Conservation (phyloP, 75 land plant species). For the Larix kaempferi region DNA sequence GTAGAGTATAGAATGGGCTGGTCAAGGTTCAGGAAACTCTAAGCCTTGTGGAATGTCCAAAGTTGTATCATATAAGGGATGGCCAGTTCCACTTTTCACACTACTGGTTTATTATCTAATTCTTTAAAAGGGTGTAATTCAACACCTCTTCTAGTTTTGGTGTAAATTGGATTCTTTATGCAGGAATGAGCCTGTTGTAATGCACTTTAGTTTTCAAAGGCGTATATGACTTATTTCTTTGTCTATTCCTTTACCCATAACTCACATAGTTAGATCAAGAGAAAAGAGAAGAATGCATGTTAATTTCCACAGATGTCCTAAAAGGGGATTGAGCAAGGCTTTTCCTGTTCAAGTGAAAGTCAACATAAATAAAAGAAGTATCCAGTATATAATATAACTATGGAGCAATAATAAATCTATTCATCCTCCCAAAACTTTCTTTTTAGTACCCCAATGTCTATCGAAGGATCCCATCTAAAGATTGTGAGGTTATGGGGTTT, state of each 20-base stretch:
- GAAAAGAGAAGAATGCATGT: background rate
- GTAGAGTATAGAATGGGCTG: slow-evolving; percentile 9
- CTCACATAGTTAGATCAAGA: background rate
- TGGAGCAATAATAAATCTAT: background rate
- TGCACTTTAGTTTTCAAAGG: background rate
- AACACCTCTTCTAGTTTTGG: slow-evolving; percentile 6
- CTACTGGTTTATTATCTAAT: slow-evolving; percentile 6
- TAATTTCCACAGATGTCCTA: background rate
- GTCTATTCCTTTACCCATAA: background rate
- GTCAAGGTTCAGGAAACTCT: background rate
- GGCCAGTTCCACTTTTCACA: slow-evolving; percentile 6
- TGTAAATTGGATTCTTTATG: slow-evolving; percentile 8
- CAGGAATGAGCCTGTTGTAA: background rate
- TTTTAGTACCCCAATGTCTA: too few relatives aligned
- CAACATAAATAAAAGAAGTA: background rate
- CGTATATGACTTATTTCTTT: background rate
- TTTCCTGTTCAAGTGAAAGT: background rate
- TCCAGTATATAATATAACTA: background rate
- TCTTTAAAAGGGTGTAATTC: slow-evolving; percentile 5
- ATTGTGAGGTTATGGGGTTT: background rate
- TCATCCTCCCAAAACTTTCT: too few relatives aligned
- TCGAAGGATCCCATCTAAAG: background rate
- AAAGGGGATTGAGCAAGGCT: too few relatives aligned
- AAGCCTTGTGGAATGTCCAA: slow-evolving; percentile 4
- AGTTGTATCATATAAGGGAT: slow-evolving; percentile 1